phyloP scores from a whole-genome alignment of 176 grass and related monocot genomes.

The Oryza brachyantha region DNA sequence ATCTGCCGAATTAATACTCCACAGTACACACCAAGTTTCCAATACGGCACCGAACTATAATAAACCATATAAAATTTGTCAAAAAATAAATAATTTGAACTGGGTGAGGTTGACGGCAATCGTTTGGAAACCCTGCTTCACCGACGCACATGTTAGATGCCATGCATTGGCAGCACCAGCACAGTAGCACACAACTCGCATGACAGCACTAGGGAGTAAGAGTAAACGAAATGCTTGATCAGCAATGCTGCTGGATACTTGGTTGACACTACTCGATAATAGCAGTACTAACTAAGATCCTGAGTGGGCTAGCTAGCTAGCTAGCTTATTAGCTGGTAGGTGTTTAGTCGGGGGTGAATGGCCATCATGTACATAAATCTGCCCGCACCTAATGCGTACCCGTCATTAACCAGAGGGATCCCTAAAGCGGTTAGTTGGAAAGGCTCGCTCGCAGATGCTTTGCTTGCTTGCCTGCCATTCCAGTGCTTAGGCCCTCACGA shows the following conservation, averaged over 20 bases:
- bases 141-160: not conserved
- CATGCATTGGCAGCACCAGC: not conserved
- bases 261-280: not conserved
- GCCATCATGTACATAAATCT: conserved; percentile 15
- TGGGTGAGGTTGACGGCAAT: no score
- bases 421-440: conserved; percentile 30
- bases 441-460: not conserved
- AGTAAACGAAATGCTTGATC: not conserved
- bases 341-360: conserved; percentile 22
- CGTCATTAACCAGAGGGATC: conserved; percentile 20
- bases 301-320: not conserved
- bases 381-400: conserved; percentile 19
- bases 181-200: not conserved
- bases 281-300: not conserved
- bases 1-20: not conserved
- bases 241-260: conserved; percentile 1
- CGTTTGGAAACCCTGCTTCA: no score
- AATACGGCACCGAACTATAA: no score
- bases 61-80: no score
- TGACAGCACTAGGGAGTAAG: not conserved
- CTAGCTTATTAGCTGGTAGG: conserved; percentile 6
- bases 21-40: not conserved
- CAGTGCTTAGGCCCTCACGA: not conserved
- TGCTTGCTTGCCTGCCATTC: not conserved
- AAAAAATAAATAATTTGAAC: no score